These are phyloP conservation scores for Aspergillus tanneri DNA, from an alignment of 2,329 filamentous ascomycete species.

Conservation along the genomic window DNA sequence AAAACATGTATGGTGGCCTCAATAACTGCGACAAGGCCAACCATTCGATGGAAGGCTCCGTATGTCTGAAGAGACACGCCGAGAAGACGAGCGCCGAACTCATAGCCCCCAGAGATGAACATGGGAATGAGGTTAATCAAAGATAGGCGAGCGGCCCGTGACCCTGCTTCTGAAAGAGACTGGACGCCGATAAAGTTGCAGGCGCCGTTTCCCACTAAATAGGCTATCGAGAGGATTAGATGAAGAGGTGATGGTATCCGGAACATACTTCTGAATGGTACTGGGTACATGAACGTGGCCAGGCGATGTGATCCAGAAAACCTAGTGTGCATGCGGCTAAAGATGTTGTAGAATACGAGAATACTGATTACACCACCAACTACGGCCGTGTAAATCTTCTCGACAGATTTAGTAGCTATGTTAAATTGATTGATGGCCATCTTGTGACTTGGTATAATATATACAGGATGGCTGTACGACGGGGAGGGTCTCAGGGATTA, in stretches of 20 bases:
- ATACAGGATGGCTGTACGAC: not conserved
- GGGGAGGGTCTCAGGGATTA: not conserved
- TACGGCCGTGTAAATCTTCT: not conserved
- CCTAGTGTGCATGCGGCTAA: constrained; percentile 1
- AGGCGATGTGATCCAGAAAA: not conserved
- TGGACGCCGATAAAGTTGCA: not conserved
- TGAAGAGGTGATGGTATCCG: not conserved
- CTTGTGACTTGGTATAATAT: not conserved
- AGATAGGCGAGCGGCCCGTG: constrained; percentile 2
- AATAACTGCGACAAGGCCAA: constrained; percentile 7
- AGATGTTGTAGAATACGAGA: constrained; percentile 1
- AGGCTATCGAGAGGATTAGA: not conserved
- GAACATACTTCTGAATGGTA: constrained; percentile 2
- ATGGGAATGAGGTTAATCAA: constrained; percentile 4
- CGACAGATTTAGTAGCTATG: not conserved
- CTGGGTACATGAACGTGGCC: not conserved
- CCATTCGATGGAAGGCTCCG: constrained; percentile 1
- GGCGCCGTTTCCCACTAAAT: not conserved
- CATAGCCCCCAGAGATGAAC: constrained; percentile 4
- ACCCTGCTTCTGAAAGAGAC: constrained; percentile 1
- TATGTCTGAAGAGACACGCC: constrained; percentile 8
- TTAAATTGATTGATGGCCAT: not conserved
- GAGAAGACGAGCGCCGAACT: constrained; percentile 7
- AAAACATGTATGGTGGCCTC: constrained; percentile 9
- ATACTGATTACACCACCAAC: not conserved